These are phyloP conservation scores for Scolecobasidium constrictum DNA, from an alignment of 2,329 filamentous ascomycete species.

Conservation along the genomic window DNA sequence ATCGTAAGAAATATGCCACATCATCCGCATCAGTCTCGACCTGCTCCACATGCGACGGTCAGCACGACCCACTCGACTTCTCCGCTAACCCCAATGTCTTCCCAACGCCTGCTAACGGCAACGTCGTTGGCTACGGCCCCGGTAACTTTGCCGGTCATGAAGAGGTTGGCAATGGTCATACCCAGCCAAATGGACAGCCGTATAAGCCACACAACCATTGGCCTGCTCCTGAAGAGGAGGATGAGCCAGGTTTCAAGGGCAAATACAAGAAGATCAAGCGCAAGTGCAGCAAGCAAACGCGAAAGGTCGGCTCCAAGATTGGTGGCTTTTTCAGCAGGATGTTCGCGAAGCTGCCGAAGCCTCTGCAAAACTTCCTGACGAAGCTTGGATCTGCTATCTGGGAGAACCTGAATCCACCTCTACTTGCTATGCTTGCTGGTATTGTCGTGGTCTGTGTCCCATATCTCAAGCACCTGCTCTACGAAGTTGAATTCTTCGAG, in stretches of 20 bases:
- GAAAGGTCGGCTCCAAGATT: not conserved
- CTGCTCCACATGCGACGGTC: constrained; percentile 19
- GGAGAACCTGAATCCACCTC: constrained; percentile 96
- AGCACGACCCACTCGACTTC: constrained; percentile 28
- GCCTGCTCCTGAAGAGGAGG: constrained; percentile 16
- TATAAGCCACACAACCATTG: constrained; percentile 31
- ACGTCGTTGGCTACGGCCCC: constrained; percentile 28
- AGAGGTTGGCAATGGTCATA: constrained; percentile 24
- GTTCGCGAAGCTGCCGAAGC: constrained; percentile 12
- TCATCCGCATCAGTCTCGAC: constrained; percentile 19
- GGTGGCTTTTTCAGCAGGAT: not conserved
- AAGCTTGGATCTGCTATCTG: constrained; percentile 51
- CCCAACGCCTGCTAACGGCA: constrained; percentile 38
- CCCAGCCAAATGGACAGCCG: constrained; percentile 30
- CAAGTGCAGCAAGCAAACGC: not conserved
- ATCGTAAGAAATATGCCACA: constrained; percentile 17
- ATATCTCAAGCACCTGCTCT: constrained; percentile 71
- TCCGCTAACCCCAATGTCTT: constrained; percentile 25
- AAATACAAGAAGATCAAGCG: not conserved
- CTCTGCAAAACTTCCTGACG: constrained; percentile 40
- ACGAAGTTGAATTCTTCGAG: constrained; percentile 77
- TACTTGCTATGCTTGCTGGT: constrained; percentile 94
- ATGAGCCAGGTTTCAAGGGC: not conserved
- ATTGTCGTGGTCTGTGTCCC: constrained; percentile 86
- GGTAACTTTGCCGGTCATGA: constrained; percentile 27